Evolutionary conservation across 805 yeast species (phyloP).

Genomic region (Ogataea pini): DNA sequence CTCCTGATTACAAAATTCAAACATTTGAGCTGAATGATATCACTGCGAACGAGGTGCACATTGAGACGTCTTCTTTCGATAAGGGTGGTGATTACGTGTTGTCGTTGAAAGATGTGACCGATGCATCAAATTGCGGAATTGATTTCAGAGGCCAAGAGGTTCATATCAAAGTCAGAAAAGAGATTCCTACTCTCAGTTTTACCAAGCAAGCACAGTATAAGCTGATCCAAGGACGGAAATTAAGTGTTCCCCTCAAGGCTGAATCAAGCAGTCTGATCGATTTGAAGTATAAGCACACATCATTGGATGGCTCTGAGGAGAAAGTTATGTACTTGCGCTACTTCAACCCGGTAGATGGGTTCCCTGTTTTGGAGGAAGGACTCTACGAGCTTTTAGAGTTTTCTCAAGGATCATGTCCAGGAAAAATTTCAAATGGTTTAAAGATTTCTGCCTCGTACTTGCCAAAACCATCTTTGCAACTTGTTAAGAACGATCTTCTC

Average conservation of each 20-base stretch:
- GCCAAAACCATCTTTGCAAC: conserved; percentile 31
- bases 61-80: conserved; percentile 56
- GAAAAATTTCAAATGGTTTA: conserved; percentile 32
- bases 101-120: conserved; percentile 64
- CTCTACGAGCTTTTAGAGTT: conserved; percentile 42
- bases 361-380: conserved; percentile 43
- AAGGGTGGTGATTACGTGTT: conserved; percentile 76
- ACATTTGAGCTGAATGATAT: conserved; percentile 46
- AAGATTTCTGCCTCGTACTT: conserved; percentile 29
- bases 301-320: conserved; percentile 24
- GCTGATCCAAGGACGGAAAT: conserved; percentile 62
- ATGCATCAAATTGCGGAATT: conserved; percentile 79
- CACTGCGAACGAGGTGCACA: conserved; percentile 35
- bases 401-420: conserved; percentile 47
- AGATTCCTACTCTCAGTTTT: conserved; percentile 54
- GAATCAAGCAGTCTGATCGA: conserved; percentile 33
- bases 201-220: conserved; percentile 32
- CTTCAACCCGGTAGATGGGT: conserved; percentile 29
- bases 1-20: conserved; percentile 48
- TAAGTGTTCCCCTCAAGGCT: conserved; percentile 54
- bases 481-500: conserved; percentile 14
- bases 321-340: conserved; percentile 10
- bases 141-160: conserved; percentile 64
- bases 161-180: conserved; percentile 65
- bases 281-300: conserved; percentile 35